phyloP scores from a whole-genome alignment of 805 yeast species.

The Starmera pachycereana region DNA sequence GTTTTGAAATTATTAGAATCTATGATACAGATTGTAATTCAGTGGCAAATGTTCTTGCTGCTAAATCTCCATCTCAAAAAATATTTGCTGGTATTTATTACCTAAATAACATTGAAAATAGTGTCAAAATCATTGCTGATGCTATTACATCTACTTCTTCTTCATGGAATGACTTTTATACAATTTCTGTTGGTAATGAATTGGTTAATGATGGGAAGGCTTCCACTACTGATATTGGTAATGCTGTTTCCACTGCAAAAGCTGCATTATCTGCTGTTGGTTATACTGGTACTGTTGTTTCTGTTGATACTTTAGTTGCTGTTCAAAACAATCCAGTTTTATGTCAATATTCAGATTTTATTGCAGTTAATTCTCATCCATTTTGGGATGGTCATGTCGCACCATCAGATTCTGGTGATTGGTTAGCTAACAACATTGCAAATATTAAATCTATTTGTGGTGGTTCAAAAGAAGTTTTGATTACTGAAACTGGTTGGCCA shows the following conservation, averaged over 20 bases:
- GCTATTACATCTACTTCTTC: slow-evolving; percentile 33
- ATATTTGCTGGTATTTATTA: slow-evolving; percentile 52
- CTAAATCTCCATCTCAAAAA: slow-evolving; percentile 37
- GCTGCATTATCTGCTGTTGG: slow-evolving; percentile 33
- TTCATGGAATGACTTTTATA: slow-evolving; percentile 50
- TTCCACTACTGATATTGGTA: slow-evolving; percentile 33
- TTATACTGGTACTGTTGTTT: slow-evolving; percentile 46
- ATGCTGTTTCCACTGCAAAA: slow-evolving; percentile 39
- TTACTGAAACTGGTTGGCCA: slow-evolving; percentile 69
- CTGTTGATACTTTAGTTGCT: slow-evolving; percentile 61
- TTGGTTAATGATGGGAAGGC: slow-evolving; percentile 44
- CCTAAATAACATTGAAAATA: slow-evolving; percentile 31
- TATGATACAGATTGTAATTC: slow-evolving; percentile 57
- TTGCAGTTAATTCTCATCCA: slow-evolving; percentile 62
- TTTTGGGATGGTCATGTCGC: slow-evolving; percentile 47
- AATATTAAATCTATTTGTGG: slow-evolving; percentile 37
- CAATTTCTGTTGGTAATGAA: slow-evolving; percentile 58
- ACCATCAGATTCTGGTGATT: slow-evolving; percentile 44
- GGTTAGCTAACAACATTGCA: slow-evolving; percentile 37
- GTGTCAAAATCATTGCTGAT: slow-evolving; percentile 30
- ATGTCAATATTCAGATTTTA: slow-evolving; percentile 49
- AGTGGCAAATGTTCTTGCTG: slow-evolving; percentile 39
- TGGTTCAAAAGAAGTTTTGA: slow-evolving; percentile 31
- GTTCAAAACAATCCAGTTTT: slow-evolving; percentile 38
- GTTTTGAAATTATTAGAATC: slow-evolving; percentile 43